Conservation (phyloP, 768 basidiomycete genomes). For the Tricholoma matsutake region DNA sequence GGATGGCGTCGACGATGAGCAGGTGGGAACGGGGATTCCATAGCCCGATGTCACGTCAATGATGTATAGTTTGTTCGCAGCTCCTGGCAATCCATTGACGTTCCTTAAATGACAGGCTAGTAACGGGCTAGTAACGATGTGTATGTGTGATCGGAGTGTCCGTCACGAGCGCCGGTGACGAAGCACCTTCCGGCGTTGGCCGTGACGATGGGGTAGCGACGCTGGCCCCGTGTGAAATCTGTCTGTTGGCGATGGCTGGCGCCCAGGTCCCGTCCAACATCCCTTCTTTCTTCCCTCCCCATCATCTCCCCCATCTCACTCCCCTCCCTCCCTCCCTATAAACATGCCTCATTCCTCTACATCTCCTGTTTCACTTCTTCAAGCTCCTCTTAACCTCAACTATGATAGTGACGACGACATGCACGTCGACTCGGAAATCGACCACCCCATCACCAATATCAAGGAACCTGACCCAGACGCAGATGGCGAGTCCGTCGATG, state of each 20-base stretch:
- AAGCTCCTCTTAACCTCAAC: constrained; percentile 49
- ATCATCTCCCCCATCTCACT: constrained; percentile 31
- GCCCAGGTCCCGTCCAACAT: constrained; percentile 43
- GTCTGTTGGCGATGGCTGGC: constrained; percentile 53
- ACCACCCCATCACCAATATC: constrained; percentile 35
- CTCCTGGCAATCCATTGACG: too few species aligned
- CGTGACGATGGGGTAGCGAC: constrained; percentile 57
- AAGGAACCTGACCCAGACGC: constrained; percentile 57
- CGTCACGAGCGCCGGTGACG: constrained; percentile 57
- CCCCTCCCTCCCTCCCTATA: constrained; percentile 18
- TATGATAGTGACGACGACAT: constrained; percentile 66
- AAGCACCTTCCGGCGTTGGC: constrained; percentile 56
- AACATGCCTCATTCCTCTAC: constrained; percentile 28
- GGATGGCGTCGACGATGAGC: not conserved
- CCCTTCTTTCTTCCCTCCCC: constrained; percentile 37
- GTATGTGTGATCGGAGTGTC: constrained; percentile 40
- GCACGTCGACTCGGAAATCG: constrained; percentile 65
- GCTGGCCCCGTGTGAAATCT: constrained; percentile 52
- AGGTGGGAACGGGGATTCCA: constrained; percentile 1
- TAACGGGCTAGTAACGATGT: too few species aligned
- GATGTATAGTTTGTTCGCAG: not conserved
- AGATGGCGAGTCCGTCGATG: constrained; percentile 61
- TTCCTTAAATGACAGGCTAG: too few species aligned
- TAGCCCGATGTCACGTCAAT: constrained; percentile 3
- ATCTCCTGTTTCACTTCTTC: constrained; percentile 28